Conservation (phyloP, 2,329 filamentous ascomycete genomes). For the Elsinoe ampelina region DNA sequence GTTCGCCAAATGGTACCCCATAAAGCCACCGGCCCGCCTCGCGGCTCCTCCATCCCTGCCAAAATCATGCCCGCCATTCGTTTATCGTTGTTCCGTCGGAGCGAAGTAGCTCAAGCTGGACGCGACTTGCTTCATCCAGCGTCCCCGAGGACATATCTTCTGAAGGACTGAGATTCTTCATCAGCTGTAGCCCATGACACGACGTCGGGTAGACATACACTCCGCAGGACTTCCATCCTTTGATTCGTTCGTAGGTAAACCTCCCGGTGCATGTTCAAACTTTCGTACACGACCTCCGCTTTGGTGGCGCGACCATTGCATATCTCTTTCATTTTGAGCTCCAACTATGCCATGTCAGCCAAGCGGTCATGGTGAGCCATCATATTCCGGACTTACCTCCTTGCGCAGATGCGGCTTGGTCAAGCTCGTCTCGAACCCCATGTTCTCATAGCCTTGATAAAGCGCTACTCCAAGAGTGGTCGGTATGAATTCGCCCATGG, state of each 20-base stretch:
- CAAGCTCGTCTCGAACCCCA: constrained; percentile 85
- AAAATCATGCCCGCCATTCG: neutral
- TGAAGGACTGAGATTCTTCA: neutral
- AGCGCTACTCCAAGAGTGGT: constrained; percentile 84
- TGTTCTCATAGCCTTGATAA: constrained; percentile 87
- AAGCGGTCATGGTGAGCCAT: no score
- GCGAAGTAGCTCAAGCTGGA: neutral
- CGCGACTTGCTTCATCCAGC: neutral
- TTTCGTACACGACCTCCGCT: constrained; percentile 68
- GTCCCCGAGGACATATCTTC: constrained; percentile 8
- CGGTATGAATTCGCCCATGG: constrained; percentile 71
- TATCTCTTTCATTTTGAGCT: constrained; percentile 91
- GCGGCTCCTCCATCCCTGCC: neutral
- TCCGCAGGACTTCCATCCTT: constrained; percentile 56
- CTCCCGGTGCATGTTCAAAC: constrained; percentile 73
- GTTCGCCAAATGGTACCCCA: neutral
- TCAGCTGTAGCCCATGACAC: neutral
- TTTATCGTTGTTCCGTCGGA: neutral
- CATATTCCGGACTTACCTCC: constrained; percentile 43
- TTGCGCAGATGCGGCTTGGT: constrained; percentile 94
- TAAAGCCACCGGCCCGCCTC: neutral
- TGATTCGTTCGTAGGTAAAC: constrained; percentile 77
- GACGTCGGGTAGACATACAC: constrained; percentile 28
- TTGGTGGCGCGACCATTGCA: constrained; percentile 76
- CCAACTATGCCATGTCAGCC: constrained; percentile 51